A percentile compares a stretch with the other conserved stretches of the same genome.
phyloP scores from a whole-genome alignment of 2,329 filamentous ascomycete species.

The Fusarium sp. region DNA sequence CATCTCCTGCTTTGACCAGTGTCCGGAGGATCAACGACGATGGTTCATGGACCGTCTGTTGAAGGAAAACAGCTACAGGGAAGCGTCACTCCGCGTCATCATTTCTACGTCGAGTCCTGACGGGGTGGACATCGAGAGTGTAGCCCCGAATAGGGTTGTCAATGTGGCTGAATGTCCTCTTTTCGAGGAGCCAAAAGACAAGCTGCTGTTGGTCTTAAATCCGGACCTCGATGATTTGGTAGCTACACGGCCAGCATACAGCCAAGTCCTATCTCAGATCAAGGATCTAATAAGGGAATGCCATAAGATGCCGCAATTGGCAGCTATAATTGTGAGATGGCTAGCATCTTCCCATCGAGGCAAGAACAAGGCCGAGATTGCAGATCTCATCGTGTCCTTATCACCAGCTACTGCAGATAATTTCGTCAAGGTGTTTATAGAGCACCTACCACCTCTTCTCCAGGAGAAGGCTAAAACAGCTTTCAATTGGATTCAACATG shows the following conservation, averaged over 20 bases:
- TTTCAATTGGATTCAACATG: not conserved
- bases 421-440: not conserved
- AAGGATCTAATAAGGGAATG: not conserved
- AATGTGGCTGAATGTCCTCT: not conserved
- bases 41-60: not conserved
- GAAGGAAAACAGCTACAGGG: not conserved
- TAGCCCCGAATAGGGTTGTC: not conserved
- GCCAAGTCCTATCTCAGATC: not conserved
- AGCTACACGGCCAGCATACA: not conserved
- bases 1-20: constrained; percentile 1
- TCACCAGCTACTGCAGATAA: not conserved
- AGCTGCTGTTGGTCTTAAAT: not conserved
- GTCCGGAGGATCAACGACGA: not conserved
- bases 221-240: not conserved
- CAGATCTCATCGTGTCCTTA: not conserved
- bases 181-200: not conserved
- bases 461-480: not conserved
- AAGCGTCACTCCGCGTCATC: not conserved
- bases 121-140: not conserved
- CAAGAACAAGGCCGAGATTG: not conserved
- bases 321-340: not conserved
- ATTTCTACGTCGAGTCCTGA: not conserved
- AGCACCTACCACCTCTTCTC: not conserved
- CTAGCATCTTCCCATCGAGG: not conserved
- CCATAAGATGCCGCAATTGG: not conserved